phyloP scores from a whole-genome alignment of 345 rosid genomes.

The Pistacia integerrima region DNA sequence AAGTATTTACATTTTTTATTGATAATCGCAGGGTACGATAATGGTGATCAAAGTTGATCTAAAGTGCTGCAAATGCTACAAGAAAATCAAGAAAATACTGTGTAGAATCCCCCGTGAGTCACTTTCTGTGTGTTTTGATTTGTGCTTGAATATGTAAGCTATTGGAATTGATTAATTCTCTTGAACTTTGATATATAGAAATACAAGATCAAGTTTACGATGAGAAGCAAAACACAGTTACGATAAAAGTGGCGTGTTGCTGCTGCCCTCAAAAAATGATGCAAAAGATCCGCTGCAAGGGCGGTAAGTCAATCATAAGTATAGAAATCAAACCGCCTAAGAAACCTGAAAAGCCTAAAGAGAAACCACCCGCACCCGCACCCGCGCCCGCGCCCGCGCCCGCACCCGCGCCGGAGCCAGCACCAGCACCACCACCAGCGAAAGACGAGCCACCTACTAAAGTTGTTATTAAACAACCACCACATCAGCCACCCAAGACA shows the following conservation, averaged over 20 bases:
- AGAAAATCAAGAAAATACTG: constrained; percentile 69
- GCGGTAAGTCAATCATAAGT: constrained; percentile 52
- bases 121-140: background rate
- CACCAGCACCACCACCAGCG: too few species aligned
- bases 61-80: constrained; percentile 55
- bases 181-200: constrained; percentile 50
- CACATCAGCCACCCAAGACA: background rate
- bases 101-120: constrained; percentile 56
- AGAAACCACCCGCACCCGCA: too few species aligned
- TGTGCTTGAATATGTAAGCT: too few species aligned
- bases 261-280: constrained; percentile 65
- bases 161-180: too few species aligned
- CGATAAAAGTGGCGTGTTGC: constrained; percentile 73
- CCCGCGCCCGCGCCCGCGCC: too few species aligned
- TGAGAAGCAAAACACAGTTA: constrained; percentile 64
- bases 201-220: constrained; percentile 63
- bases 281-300: constrained; percentile 60
- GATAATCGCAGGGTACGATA: constrained; percentile 26
- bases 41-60: constrained; percentile 77
- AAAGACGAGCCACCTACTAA: too few species aligned
- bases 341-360: constrained; percentile 37
- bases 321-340: constrained; percentile 40
- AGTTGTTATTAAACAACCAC: background rate
- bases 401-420: too few species aligned
- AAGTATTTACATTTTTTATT: too few species aligned